phyloP scores from a whole-genome alignment of 257 asterid species.

The Salvia splendens region DNA sequence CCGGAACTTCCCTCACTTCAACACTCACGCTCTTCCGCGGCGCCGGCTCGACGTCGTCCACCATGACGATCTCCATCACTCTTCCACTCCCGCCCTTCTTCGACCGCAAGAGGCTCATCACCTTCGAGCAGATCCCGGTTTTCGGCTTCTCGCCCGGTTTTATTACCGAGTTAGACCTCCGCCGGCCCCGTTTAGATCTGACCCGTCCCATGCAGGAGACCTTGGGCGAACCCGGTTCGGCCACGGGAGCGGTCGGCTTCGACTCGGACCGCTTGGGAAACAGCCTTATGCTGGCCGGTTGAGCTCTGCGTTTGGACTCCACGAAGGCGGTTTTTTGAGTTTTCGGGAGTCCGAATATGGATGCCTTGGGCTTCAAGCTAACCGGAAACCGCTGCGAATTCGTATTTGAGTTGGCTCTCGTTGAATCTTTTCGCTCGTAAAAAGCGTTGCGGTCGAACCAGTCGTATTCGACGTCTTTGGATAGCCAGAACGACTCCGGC shows the following conservation, averaged over 20 bases:
- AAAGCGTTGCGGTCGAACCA: constrained; percentile 87
- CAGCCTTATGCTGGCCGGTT: constrained; percentile 50
- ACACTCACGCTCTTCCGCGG: constrained; percentile 43
- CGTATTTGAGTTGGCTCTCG: constrained; percentile 46
- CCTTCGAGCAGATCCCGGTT: constrained; percentile 51
- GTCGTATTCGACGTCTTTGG: constrained; percentile 81
- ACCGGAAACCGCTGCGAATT: constrained; percentile 51
- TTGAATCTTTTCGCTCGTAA: constrained; percentile 74
- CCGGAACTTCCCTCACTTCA: constrained; percentile 21
- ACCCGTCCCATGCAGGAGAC: constrained; percentile 96
- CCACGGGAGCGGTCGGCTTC: constrained; percentile 34
- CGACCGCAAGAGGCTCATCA: constrained; percentile 53
- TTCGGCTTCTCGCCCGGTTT: constrained; percentile 39
- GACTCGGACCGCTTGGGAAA: constrained; percentile 60
- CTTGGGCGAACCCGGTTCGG: constrained; percentile 89
- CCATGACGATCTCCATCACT: constrained; percentile 25
- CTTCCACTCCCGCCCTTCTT: constrained; percentile 36
- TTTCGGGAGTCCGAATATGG: constrained; percentile 73
- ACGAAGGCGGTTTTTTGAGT: constrained; percentile 54
- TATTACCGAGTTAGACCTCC: constrained; percentile 48
- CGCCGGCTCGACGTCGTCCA: constrained; percentile 20
- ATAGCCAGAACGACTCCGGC: constrained; percentile 88
- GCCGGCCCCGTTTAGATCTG: constrained; percentile 71
- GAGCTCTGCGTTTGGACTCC: constrained; percentile 47
- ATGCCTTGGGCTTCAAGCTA: constrained; percentile 58